Evolutionary conservation across 1,284 basidiomycete species (phyloP).

Genomic region (Irpex sp.): DNA sequence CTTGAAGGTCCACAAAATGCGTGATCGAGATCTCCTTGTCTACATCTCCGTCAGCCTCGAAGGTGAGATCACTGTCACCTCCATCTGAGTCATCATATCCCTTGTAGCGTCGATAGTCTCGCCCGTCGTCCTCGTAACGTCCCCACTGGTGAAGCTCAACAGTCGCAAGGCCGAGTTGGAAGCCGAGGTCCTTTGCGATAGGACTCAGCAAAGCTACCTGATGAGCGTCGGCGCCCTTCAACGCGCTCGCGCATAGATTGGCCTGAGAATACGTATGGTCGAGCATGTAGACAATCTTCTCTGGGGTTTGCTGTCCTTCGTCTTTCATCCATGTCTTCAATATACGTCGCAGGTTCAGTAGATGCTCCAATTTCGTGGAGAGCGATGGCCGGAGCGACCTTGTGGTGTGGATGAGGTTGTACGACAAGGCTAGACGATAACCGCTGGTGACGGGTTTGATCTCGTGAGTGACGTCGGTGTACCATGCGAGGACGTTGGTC

Average conservation of each 20-base stretch:
- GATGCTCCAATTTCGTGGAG: neutral
- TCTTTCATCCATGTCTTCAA: slow-evolving; percentile 18
- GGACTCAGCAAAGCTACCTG: slow-evolving; percentile 15
- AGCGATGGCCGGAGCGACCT: slow-evolving; percentile 15
- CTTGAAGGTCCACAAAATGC: neutral
- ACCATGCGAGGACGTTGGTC: slow-evolving; percentile 42
- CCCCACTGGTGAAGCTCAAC: slow-evolving; percentile 33
- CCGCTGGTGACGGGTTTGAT: slow-evolving; percentile 42
- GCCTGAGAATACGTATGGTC: slow-evolving; percentile 22
- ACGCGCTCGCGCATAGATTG: slow-evolving; percentile 16
- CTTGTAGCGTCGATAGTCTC: neutral
- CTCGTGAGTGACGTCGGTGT: slow-evolving; percentile 45
- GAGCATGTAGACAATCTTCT: slow-evolving; percentile 21
- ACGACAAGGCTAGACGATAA: slow-evolving; percentile 41
- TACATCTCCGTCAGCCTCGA: neutral
- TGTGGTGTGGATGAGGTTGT: slow-evolving; percentile 33
- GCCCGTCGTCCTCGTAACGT: slow-evolving; percentile 24
- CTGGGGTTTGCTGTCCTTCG: neutral
- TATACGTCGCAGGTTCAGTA: slow-evolving; percentile 10
- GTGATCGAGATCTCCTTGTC: neutral
- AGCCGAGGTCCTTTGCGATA: slow-evolving; percentile 17
- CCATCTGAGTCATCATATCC: too few species aligned
- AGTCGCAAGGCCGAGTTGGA: slow-evolving; percentile 33
- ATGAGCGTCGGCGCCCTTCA: slow-evolving; percentile 24
- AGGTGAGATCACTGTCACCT: neutral